Conservation (phyloP, 768 basidiomycete genomes). For the Kwoniella shandongensis region DNA sequence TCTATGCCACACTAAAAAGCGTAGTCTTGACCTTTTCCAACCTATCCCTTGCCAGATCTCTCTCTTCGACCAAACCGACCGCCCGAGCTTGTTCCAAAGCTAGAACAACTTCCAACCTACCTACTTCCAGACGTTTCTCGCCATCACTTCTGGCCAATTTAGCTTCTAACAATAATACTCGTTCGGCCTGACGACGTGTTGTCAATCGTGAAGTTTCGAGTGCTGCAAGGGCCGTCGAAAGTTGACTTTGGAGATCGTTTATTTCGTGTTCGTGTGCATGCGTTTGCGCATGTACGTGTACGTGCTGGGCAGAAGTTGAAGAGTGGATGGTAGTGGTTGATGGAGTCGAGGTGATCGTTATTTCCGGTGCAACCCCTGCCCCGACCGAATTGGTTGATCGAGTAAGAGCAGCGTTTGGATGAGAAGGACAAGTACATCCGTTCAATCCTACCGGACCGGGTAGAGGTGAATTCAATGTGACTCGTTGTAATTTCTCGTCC, state of each 20-base stretch:
- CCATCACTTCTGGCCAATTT: slow-evolving; percentile 21
- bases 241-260: slow-evolving; percentile 34
- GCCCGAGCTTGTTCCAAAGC: slow-evolving; percentile 37
- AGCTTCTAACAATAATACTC: slow-evolving; percentile 28
- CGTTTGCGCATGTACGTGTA: background rate
- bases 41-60: slow-evolving; percentile 40
- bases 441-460: slow-evolving; percentile 20
- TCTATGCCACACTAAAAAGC: slow-evolving; percentile 34
- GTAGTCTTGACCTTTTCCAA: slow-evolving; percentile 47
- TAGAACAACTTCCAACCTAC: slow-evolving; percentile 35
- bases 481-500: slow-evolving; percentile 41
- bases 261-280: slow-evolving; percentile 17
- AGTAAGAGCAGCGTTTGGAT: slow-evolving; percentile 10
- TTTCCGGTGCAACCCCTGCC: slow-evolving; percentile 19
- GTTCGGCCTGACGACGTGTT: slow-evolving; percentile 21
- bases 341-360: slow-evolving; percentile 40
- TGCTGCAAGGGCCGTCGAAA: slow-evolving; percentile 30
- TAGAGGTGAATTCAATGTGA: slow-evolving; percentile 14
- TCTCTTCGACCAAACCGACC: slow-evolving; percentile 34
- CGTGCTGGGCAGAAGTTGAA: slow-evolving; percentile 6
- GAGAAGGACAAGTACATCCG: slow-evolving; percentile 21
- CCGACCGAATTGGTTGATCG: background rate
- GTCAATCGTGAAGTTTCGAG: slow-evolving; percentile 26
- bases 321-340: slow-evolving; percentile 17
- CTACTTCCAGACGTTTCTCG: slow-evolving; percentile 23